Evolutionary conservation across 331 rosid genomes (phyloP).

Genomic region (Pyracantha coccinea): DNA sequence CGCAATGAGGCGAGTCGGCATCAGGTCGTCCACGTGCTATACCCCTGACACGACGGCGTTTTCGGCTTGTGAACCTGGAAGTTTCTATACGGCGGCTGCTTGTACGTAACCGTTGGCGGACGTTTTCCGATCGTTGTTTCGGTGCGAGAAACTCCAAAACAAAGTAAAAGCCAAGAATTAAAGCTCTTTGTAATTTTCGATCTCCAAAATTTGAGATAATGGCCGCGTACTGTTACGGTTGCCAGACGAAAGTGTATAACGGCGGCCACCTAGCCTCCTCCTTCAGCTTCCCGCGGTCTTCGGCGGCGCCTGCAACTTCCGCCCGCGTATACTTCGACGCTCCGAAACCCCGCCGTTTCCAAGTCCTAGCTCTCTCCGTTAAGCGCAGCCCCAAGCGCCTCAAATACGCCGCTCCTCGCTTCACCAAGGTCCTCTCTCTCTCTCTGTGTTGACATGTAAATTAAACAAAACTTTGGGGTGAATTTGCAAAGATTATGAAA

Average conservation of each 20-base stretch:
- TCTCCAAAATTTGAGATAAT: background rate
- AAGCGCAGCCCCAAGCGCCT: slow-evolving; percentile 98
- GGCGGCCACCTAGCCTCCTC: slow-evolving; percentile 15
- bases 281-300: slow-evolving; percentile 24
- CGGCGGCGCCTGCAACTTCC: background rate
- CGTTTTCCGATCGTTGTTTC: background rate
- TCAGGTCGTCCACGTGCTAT: background rate
- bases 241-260: slow-evolving; percentile 11
- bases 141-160: background rate
- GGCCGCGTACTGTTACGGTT: background rate
- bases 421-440: slow-evolving; percentile 51
- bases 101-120: background rate
- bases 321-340: slow-evolving; percentile 14
- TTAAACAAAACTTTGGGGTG: background rate
- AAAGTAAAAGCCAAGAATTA: background rate
- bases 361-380: slow-evolving; percentile 34
- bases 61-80: background rate
- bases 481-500: background rate
- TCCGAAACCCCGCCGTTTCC: slow-evolving; percentile 19
- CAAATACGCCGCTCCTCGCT: slow-evolving; percentile 69
- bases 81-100: background rate
- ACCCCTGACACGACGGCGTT: background rate
- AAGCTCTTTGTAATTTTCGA: background rate
- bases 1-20: background rate
- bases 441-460: background rate